These are phyloP conservation scores for Posidonia oceanica DNA, from an alignment of 116 monocot species.

Conservation along the genomic window DNA sequence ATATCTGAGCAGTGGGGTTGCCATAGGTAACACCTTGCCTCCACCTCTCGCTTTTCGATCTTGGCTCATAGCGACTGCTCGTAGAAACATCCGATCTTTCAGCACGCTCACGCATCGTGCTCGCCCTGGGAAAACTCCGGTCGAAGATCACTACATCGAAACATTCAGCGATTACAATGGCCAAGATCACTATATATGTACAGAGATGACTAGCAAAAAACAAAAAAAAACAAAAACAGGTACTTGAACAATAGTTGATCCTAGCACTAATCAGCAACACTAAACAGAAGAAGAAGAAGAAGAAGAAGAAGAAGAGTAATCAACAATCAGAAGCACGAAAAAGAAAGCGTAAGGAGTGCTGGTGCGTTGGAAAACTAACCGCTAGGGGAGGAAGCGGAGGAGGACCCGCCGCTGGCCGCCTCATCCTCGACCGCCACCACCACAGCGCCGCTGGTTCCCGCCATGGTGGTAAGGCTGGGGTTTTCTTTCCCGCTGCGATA, in stretches of 20 bases:
- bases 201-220: no score
- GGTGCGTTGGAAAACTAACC: neutral
- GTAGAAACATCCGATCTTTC: neutral
- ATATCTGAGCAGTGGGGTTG: conserved; percentile 35
- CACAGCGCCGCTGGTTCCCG: neutral
- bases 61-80: neutral
- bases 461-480: neutral
- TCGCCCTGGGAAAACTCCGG: neutral
- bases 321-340: neutral
- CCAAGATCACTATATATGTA: neutral
- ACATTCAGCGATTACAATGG: neutral
- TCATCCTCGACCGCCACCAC: neutral
- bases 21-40: conserved; percentile 17
- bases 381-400: neutral
- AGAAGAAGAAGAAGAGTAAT: neutral
- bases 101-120: neutral
- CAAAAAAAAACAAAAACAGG: no score
- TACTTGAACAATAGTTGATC: no score
- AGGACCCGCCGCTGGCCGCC: neutral
- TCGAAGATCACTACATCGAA: neutral
- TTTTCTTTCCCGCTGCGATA: neutral
- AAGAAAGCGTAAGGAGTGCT: neutral
- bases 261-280: no score
- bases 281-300: neutral
- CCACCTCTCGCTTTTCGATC: conserved; percentile 63